Conservation (phyloP, 2,329 filamentous ascomycete species). For the Aphanocladium album region DNA sequence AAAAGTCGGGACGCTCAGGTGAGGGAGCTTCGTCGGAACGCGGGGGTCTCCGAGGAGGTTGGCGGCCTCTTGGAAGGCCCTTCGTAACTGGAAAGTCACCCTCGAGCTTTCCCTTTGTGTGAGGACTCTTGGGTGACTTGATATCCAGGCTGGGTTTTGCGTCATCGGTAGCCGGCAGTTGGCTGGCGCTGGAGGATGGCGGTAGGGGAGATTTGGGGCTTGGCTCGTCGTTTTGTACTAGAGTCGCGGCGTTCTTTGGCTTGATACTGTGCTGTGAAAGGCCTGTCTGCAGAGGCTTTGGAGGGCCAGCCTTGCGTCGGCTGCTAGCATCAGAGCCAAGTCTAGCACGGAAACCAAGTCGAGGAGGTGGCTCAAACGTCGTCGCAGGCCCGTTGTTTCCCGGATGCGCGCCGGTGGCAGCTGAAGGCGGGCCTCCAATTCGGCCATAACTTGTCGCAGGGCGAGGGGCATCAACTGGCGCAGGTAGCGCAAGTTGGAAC, state of each 20-base stretch:
- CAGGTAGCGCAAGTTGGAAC: not conserved
- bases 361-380: not conserved
- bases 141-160: constrained; percentile 13
- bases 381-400: not conserved
- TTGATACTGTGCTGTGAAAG: not conserved
- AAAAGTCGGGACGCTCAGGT: constrained; percentile 14
- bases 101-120: constrained; percentile 23
- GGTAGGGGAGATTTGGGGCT: not conserved
- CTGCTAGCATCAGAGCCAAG: constrained; percentile 10
- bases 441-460: constrained; percentile 7
- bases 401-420: constrained; percentile 3
- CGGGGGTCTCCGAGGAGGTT: constrained; percentile 16
- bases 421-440: not conserved
- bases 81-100: constrained; percentile 31
- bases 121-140: constrained; percentile 22
- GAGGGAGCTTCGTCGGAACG: constrained; percentile 10
- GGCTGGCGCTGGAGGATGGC: not conserved
- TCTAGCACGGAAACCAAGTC: constrained; percentile 11
- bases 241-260: not conserved
- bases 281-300: constrained; percentile 4
- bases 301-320: constrained; percentile 3
- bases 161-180: not conserved
- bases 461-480: not conserved
- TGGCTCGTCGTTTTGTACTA: not conserved
- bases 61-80: constrained; percentile 32